These are phyloP conservation scores for Lanmaoa pseudosensibilis DNA, from an alignment of 768 basidiomycete species.

Conservation along the genomic window DNA sequence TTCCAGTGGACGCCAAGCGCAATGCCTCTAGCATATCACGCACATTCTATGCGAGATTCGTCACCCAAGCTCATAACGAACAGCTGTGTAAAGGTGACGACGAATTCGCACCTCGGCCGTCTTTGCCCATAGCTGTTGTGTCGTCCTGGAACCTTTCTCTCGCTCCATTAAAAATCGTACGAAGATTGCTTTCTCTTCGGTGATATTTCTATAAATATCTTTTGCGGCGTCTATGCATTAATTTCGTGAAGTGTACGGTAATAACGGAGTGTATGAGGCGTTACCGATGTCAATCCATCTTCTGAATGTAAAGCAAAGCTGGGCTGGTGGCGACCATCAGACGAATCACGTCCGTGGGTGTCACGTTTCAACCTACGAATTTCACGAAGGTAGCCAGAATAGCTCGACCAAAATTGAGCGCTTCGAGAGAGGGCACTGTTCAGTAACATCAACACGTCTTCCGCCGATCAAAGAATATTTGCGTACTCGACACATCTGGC, in stretches of 20 bases:
- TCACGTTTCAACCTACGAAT: slow-evolving; percentile 53
- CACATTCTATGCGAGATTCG: slow-evolving; percentile 28
- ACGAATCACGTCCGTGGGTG: slow-evolving; percentile 3
- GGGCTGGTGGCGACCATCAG: slow-evolving; percentile 47
- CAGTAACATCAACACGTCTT: slow-evolving; percentile 1
- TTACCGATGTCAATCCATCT: slow-evolving; percentile 75
- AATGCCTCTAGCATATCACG: slow-evolving; percentile 24
- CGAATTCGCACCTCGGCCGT: slow-evolving; percentile 24
- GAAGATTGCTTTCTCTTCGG: slow-evolving; percentile 54
- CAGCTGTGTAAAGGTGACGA: neutral
- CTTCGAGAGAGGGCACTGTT: slow-evolving; percentile 70
- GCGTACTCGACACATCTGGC: slow-evolving; percentile 55
- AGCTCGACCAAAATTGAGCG: slow-evolving; percentile 83
- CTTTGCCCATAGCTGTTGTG: slow-evolving; percentile 33
- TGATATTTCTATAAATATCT: slow-evolving; percentile 66
- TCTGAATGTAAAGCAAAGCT: slow-evolving; percentile 73
- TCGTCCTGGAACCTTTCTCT: slow-evolving; percentile 38
- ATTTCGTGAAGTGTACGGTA: slow-evolving; percentile 6
- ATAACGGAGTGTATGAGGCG: slow-evolving; percentile 13
- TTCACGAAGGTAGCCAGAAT: slow-evolving; percentile 81
- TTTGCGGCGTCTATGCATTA: slow-evolving; percentile 54
- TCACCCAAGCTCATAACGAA: neutral
- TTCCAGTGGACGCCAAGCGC: slow-evolving; percentile 15
- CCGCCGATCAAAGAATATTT: neutral
- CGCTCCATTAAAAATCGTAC: slow-evolving; percentile 46